Base-by-base conservation (phyloP, 2,329 filamentous ascomycete species). In the Neurospora sp. region DNA sequence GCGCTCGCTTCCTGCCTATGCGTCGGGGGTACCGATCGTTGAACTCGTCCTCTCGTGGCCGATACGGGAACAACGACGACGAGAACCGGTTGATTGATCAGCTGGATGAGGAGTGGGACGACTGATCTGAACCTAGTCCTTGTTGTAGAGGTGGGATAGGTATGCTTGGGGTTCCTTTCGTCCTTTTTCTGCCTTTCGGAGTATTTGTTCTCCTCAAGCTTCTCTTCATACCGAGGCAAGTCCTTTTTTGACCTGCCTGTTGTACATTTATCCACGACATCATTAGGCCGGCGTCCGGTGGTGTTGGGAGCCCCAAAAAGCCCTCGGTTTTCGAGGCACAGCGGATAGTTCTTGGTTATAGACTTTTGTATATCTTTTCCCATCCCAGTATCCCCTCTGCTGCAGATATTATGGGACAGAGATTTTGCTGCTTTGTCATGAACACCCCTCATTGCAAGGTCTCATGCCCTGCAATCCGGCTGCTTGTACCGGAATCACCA, bases 1-100 rank as follows among this genome's bases (percentile, higher is more conserved):
- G 91, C 78, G 83, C 88, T 11, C 85, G 90, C 68, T 85, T 89
- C 71, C 75, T 93, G 67, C 90, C 90, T 11, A 84, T 84, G 42
- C 84, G 87, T 72, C 81, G 89, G 69, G 91, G 91, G 10, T 94
- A 94, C 78, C 87, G 84, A 71, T 84, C 89, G 58, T 82, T 94
- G 33, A 86, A 85, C 43, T 80, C 83, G 15, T 87, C 85, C 67
- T 82, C 85, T 11, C 84, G 79, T 73, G 82, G 84, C 46, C 80
- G 82, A 70, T 80, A 82, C 72, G 78, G 84, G 74, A 83, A 83
- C 76, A 79, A 84, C 70, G 95, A 97, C 71, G 94, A 93, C 69
- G 96, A 98, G 81, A 97, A 98, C 80, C 84, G 93, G 73, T 82
- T 98, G 75, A 98, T 99, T 79, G 95, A 98, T 79, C 93, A 97